Evolutionary conservation across 345 rosid species (phyloP), one percentile per base, ranked within the genome.

Genomic region (Citrus maxima): DNA sequence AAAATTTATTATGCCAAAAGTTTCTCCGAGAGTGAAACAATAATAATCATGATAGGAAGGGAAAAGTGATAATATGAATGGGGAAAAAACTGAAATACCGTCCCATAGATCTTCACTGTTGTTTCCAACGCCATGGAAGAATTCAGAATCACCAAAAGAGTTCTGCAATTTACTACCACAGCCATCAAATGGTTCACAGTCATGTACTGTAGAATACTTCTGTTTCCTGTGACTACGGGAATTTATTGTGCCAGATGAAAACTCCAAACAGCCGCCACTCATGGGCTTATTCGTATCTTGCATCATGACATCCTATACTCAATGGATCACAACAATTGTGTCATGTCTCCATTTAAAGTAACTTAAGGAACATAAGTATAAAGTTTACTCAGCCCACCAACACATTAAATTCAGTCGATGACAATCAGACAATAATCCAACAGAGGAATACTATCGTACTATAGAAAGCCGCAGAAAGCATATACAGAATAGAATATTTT

Each of bases 231-330:
- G 81, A 74, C 79, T 73, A 80, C 27, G 77, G 60, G 75, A 71
- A 82, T 86, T 84, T 59, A 72, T 79, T 40, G 30, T 63, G 59
- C 77, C 87, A 34, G 65, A 42, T 64, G 88, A 85, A 64, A 86
- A 82, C 66, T 82, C 82, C 38, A 75, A 85, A 66, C 58, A 60
- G 82, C 65, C 60, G 70, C 72, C 72, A 80, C 85, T 64, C 30
- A 73, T 73, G 72, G 88, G 86, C 77, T 76, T 65, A 64, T 83
- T 81, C 59, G 82, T 75, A 82, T 88, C 86, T 82, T 86, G 78
- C 82, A 88, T 85, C 68, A 87, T 62, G 25, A 76, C 80, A 56
- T 93, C 94, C 98, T 92, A 86, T 73, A 84, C 73, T 46, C 7
- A 49, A 63, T 24, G 70, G 69, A 42, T 21, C 68, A 34, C 19